phyloP scores from a whole-genome alignment of 345 rosid species.

The Eucalyptus sp. region DNA sequence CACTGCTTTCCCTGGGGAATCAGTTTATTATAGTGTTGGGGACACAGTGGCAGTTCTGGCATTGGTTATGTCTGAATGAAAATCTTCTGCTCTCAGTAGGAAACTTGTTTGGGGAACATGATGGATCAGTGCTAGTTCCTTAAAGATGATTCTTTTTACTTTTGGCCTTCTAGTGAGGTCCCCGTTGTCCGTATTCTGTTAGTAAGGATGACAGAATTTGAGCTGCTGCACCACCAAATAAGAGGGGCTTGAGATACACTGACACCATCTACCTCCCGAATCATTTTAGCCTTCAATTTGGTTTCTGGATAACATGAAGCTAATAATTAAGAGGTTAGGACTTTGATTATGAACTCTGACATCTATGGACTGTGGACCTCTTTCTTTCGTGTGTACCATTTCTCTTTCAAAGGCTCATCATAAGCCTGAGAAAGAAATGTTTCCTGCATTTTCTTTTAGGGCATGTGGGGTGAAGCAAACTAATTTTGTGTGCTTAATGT shows the following conservation, averaged over 20 bases:
- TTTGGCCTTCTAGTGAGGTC: background rate
- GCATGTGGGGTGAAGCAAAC: background rate
- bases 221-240: background rate
- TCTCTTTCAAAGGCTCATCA: background rate
- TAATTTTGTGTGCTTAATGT: background rate
- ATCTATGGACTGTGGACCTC: background rate
- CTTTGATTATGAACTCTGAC: background rate
- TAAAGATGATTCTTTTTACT: background rate
- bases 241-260: background rate
- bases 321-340: background rate
- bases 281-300: background rate
- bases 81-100: background rate
- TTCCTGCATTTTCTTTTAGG: background rate
- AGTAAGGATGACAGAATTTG: background rate
- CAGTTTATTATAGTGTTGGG: background rate
- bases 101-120: background rate
- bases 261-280: background rate
- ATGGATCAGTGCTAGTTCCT: background rate
- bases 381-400: background rate
- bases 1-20: background rate
- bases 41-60: background rate
- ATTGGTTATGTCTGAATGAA: background rate
- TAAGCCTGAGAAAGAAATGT: background rate
- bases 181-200: background rate
- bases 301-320: background rate